Base-by-base conservation (phyloP, 805 yeast genomes). In the Clavispora vitiphila region DNA sequence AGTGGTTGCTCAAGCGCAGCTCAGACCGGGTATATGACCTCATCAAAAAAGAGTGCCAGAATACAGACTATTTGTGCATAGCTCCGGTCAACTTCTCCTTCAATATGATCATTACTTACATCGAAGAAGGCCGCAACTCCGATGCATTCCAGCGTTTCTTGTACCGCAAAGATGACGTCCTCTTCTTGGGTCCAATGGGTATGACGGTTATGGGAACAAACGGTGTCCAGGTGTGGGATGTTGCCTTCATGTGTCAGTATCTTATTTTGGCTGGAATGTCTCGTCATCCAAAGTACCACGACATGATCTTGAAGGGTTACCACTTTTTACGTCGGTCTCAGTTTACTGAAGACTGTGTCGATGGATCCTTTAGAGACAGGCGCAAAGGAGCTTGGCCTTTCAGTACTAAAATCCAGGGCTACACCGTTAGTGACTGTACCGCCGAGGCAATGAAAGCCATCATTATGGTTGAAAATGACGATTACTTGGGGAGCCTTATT, bases 151-250 rank as follows among this genome's bases (percentile, higher is more conserved):
- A 71, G 39, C 65, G 70, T 18, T 72, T 82, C 23, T 59, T 75
- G 35, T 71, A 66, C 14, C 69, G 93, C 44, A 78, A 86, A 68
- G 74, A 80, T 29, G 97, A 93, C 53, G 81, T 80, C 27, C 54
- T 88, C 39, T 89, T 86, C 62, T 83, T 84, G 65, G 95, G 96
- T 0, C 85, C 89, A 0, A 85, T 84, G 57, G 99, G 99, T 4
- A 74, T 93, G 80, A 78, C 91, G 2, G 84, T 87, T 42, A 87
- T 85, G 86, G 99, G 99, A 2, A 93, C 99, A 0, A 93, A 93
- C 61, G 99, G 99, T 19, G 87, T 86, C 0, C 99, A 93, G 64
- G 90, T 84, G 1, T 93, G 99, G 99, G 99, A 93, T 62, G 81
- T 83, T 21, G 90, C 97, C 0, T 91, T 93, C 66, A 84, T 86